These are phyloP conservation scores for Penicillium atrosanguineum DNA, from an alignment of 495 filamentous ascomycete genomes.

Conservation along the genomic window DNA sequence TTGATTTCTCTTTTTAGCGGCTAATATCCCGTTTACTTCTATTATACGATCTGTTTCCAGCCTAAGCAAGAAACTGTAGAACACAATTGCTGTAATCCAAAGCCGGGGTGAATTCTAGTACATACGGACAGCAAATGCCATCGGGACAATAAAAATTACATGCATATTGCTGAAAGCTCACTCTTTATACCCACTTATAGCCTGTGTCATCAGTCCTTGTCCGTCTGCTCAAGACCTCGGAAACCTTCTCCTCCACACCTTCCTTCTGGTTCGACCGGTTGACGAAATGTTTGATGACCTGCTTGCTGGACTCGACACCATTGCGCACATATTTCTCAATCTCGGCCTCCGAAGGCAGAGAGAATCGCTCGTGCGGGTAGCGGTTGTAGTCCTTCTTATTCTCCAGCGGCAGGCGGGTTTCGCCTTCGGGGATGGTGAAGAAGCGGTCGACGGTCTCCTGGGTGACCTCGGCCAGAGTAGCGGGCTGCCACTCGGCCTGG, in stretches of 20 bases:
- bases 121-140: constrained; percentile 13
- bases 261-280: constrained; percentile 34
- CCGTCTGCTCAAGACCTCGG: constrained; percentile 32
- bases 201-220: constrained; percentile 23
- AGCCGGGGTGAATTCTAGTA: constrained; percentile 22
- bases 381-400: constrained; percentile 52
- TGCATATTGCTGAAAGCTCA: constrained; percentile 7
- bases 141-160: constrained; percentile 25
- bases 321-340: constrained; percentile 55
- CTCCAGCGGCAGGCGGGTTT: constrained; percentile 51
- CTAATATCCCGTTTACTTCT: too few species aligned
- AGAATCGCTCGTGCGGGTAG: constrained; percentile 65
- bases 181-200: constrained; percentile 28
- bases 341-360: constrained; percentile 73
- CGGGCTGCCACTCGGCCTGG: constrained; percentile 68
- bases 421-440: constrained; percentile 51
- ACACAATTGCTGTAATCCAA: constrained; percentile 11
- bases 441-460: constrained; percentile 52
- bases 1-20: too few species aligned
- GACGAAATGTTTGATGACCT: constrained; percentile 30
- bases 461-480: constrained; percentile 59
- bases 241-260: constrained; percentile 42
- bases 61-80: background rate
- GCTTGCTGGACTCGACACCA: constrained; percentile 1
- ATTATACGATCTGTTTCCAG: too few species aligned